Conservation (phyloP, 2,329 filamentous ascomycete genomes). For the Colletotrichum lindemuthianum region DNA sequence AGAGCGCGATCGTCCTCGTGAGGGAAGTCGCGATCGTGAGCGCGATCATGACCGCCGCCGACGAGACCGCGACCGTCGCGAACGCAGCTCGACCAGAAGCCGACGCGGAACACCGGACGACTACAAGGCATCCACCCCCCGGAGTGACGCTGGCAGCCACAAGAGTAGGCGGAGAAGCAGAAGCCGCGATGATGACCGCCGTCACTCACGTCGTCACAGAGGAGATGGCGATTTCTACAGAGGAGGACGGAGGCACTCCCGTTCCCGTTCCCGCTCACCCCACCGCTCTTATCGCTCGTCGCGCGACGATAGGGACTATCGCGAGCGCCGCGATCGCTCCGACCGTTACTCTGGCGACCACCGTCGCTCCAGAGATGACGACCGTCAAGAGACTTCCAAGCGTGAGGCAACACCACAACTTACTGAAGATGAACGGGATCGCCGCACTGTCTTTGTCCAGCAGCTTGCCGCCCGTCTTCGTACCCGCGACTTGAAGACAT, state of each 20-base stretch:
- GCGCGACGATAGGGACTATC: slow-evolving; percentile 64
- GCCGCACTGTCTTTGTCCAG: slow-evolving; percentile 97
- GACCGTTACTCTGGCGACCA: slow-evolving; percentile 47
- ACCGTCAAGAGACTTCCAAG: slow-evolving; percentile 50
- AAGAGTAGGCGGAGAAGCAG: slow-evolving; percentile 84
- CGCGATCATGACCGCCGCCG: slow-evolving; percentile 55
- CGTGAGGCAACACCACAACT: slow-evolving; percentile 74
- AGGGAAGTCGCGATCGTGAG: slow-evolving; percentile 56
- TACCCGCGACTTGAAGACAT: slow-evolving; percentile 90
- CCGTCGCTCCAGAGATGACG: slow-evolving; percentile 65
- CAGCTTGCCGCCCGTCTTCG: slow-evolving; percentile 94
- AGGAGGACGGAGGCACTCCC: slow-evolving; percentile 59
- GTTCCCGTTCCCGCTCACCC: slow-evolving; percentile 78
- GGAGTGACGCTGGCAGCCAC: slow-evolving; percentile 81
- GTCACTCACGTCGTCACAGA: slow-evolving; percentile 78
- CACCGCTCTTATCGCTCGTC: slow-evolving; percentile 65
- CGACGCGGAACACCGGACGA: slow-evolving; percentile 61
- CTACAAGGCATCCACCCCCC: slow-evolving; percentile 73
- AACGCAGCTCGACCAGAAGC: slow-evolving; percentile 62
- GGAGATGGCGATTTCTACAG: slow-evolving; percentile 75
- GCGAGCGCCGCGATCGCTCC: slow-evolving; percentile 64
- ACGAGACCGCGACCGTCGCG: slow-evolving; percentile 61
- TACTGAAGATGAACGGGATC: slow-evolving; percentile 95
- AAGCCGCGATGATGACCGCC: slow-evolving; percentile 80
- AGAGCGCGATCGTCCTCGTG: slow-evolving; percentile 65